Evolutionary conservation across 805 yeast species (phyloP).

Genomic region (Yamadazyma paraphyllophila): DNA sequence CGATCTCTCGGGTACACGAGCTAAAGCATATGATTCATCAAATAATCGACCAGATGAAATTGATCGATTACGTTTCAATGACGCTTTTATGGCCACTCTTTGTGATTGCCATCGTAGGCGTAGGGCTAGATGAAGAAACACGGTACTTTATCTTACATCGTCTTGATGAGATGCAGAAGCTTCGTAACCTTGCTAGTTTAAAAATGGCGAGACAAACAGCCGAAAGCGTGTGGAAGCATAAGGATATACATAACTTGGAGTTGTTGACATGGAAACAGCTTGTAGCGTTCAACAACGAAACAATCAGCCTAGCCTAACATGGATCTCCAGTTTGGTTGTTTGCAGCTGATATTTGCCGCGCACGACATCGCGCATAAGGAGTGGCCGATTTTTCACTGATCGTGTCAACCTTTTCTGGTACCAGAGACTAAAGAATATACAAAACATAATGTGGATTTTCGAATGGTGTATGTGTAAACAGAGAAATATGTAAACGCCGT

Average conservation of each 20-base stretch:
- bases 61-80: constrained; percentile 21
- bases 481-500: not conserved
- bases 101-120: constrained; percentile 34
- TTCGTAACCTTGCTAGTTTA: constrained; percentile 37
- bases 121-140: constrained; percentile 25
- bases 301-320: constrained; percentile 36
- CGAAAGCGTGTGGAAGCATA: constrained; percentile 39
- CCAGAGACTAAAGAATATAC: no score
- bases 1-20: constrained; percentile 9
- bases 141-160: constrained; percentile 38
- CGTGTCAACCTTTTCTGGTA: no score
- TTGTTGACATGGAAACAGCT: constrained; percentile 35
- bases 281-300: constrained; percentile 31
- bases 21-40: constrained; percentile 19
- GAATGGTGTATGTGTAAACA: constrained; percentile 21
- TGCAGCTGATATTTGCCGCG: not conserved
- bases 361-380: constrained; percentile 1
- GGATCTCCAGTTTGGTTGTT: not conserved
- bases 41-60: constrained; percentile 22
- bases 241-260: constrained; percentile 25
- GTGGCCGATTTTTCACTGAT: constrained; percentile 1
- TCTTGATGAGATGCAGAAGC: constrained; percentile 31
- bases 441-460: constrained; percentile 17
- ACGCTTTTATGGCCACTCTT: constrained; percentile 43
- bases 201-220: constrained; percentile 34